Evolutionary conservation across 495 filamentous ascomycete species (phyloP).

Genomic region (Talaromyces nanjingensis): DNA sequence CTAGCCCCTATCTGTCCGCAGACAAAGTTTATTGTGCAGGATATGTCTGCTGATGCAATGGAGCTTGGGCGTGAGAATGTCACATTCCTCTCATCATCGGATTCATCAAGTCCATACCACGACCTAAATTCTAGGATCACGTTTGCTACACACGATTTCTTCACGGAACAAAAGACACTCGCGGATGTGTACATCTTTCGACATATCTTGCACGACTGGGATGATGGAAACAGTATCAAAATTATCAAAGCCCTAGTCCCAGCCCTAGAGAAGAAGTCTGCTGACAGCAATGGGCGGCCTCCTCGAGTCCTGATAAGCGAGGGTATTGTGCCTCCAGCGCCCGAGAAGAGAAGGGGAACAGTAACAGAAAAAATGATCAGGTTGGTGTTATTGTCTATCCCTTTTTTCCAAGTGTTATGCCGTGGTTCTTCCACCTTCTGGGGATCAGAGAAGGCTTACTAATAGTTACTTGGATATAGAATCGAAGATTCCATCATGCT

Average conservation of each 20-base stretch:
- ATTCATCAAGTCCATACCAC: conserved; percentile 8
- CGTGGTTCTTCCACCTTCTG: neutral
- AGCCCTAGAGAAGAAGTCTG: conserved; percentile 24
- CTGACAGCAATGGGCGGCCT: neutral
- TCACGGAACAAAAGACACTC: conserved; percentile 28
- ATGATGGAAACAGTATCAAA: conserved; percentile 22
- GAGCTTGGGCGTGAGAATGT: conserved; percentile 16
- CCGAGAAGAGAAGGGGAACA: neutral
- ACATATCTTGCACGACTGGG: conserved; percentile 41
- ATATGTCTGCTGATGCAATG: conserved; percentile 19
- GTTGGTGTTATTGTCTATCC: conserved; percentile 1
- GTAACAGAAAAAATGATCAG: neutral
- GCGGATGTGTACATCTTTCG: conserved; percentile 40
- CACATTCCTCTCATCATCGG: conserved; percentile 8
- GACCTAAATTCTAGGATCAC: conserved; percentile 34
- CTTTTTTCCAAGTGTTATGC: neutral
- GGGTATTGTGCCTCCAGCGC: neutral
- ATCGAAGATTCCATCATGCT: conserved; percentile 24
- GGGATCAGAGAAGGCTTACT: neutral
- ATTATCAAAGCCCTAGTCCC: conserved; percentile 43
- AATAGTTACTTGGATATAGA: conserved; percentile 7
- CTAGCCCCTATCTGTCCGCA: conserved; percentile 25
- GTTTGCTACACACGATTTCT: conserved; percentile 37
- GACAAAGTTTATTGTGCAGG: conserved; percentile 31
- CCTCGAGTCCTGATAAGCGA: neutral